Evolutionary conservation across 192 early-diverging fungal genomes (phyloP), one percentile per base, ranked within the genome.

Genomic region (Linnemannia exigua): DNA sequence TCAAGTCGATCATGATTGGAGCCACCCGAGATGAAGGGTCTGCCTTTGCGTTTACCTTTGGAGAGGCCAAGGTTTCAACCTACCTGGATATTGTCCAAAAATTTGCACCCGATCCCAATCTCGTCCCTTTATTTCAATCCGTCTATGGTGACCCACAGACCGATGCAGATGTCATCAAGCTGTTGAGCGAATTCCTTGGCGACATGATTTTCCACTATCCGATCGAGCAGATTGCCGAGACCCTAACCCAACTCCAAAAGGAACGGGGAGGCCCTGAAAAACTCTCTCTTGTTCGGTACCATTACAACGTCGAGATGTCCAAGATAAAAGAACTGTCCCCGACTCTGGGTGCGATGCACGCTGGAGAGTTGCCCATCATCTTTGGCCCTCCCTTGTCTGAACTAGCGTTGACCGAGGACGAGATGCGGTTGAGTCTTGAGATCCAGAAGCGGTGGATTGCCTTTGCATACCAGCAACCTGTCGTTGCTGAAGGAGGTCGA

Each of bases 1-100:
- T 85, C 15, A 79, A 85, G 66, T 75, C 77, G 15, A n/a, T 85
- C 38, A 17, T 85, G 67, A 79, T 79, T 46, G 77, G 83, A 5
- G 47, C 51, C 17, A 79, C 54, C 20, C 79, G 72, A 73, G 83
- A 85, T 36, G 77, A 85, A 9, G 83, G 77, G 1, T 28, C 73
- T 6, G 77, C 47, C 19, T 85, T 85, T 36, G 71, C 69, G 5
- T 0, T 8, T 0, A 3, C 66, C 5, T 75, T 79, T 48, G 72
- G 67, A 19, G 67, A 61, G 0, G 38, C 17, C 20, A 75, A n/a
- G 17, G 0, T 85, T 12, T 38, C 74, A 4, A 25, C 52, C 22
- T 79, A 78, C 69, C 77, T 73, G 4, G 2, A 1, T 35, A 12
- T 85, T 1, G 14, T 50, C 4, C 17, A 76, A 28, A 22, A 22